These are phyloP conservation scores for Yarrowia galli DNA, from an alignment of 1,139 yeast species.

Conservation along the genomic window DNA sequence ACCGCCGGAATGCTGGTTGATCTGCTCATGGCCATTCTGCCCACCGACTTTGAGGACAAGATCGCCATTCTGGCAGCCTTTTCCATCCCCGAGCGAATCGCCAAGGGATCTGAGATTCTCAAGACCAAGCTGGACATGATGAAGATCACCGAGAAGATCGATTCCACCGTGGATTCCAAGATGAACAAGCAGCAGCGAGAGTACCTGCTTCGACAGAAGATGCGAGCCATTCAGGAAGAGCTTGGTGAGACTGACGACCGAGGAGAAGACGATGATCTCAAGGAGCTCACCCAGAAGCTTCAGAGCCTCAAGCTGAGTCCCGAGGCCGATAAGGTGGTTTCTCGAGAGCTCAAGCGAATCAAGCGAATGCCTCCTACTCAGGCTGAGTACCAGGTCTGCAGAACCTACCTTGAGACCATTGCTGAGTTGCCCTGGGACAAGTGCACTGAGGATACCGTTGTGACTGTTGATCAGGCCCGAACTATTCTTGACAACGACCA, in stretches of 20 bases:
- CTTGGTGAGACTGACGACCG: slow-evolving; percentile 47
- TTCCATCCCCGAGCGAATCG: slow-evolving; percentile 33
- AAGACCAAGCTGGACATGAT: slow-evolving; percentile 35
- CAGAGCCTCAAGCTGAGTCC: slow-evolving; percentile 46
- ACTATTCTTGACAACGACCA: slow-evolving; percentile 77
- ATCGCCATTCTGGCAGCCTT: slow-evolving; percentile 25
- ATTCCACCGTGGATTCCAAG: slow-evolving; percentile 33
- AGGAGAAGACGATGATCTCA: slow-evolving; percentile 50
- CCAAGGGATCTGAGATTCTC: slow-evolving; percentile 38
- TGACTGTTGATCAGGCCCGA: slow-evolving; percentile 64
- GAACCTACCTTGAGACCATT: slow-evolving; percentile 74
- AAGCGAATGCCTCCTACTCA: slow-evolving; percentile 69
- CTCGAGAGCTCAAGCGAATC: slow-evolving; percentile 70
- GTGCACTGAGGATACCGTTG: slow-evolving; percentile 47
- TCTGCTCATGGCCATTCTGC: slow-evolving; percentile 32
- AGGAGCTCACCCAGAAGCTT: slow-evolving; percentile 48
- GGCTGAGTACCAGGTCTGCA: slow-evolving; percentile 75
- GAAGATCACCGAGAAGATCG: slow-evolving; percentile 34
- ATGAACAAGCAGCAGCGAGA: slow-evolving; percentile 38
- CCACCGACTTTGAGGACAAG: slow-evolving; percentile 37
- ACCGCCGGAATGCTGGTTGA: slow-evolving; percentile 39
- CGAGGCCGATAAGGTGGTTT: slow-evolving; percentile 57
- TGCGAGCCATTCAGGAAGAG: slow-evolving; percentile 40
- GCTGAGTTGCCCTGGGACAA: slow-evolving; percentile 64
- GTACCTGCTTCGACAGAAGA: slow-evolving; percentile 36